phyloP scores from a whole-genome alignment of 164 flowering plant genomes.

The Santalum album region DNA sequence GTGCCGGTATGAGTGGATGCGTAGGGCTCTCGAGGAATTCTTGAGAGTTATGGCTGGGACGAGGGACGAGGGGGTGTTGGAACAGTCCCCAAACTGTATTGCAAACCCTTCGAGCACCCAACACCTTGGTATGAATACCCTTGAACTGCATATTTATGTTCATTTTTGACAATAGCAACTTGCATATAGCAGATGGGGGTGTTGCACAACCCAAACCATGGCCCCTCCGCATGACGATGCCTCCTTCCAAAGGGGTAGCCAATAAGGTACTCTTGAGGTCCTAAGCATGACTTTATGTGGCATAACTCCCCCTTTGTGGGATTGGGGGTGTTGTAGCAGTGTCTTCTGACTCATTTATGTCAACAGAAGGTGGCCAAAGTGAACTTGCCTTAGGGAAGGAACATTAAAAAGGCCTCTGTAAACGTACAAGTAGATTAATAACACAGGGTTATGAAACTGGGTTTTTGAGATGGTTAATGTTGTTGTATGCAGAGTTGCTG shows the following conservation, averaged over 20 bases:
- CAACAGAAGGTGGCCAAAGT: background rate
- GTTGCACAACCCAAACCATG: too few relatives aligned
- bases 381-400: too few relatives aligned
- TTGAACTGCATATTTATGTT: conserved; percentile 12
- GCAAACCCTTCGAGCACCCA: conserved; percentile 15
- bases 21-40: conserved; percentile 37
- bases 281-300: too few relatives aligned
- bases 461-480: background rate
- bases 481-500: background rate
- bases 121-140: conserved; percentile 14
- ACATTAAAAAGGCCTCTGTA: background rate
- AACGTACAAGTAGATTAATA: too few relatives aligned
- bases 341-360: background rate
- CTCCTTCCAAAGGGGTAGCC: too few relatives aligned
- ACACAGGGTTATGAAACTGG: too few relatives aligned
- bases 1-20: conserved; percentile 83
- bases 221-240: too few relatives aligned
- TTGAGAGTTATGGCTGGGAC: conserved; percentile 21
- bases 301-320: too few relatives aligned
- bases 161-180: too few relatives aligned
- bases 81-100: conserved; percentile 21
- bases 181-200: too few relatives aligned
- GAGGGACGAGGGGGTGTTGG: conserved; percentile 17
- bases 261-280: too few relatives aligned
- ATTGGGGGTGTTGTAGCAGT: background rate